These are phyloP conservation scores for Leucoagaricus sp. DNA, from an alignment of 1,284 basidiomycete genomes.

Conservation along the genomic window DNA sequence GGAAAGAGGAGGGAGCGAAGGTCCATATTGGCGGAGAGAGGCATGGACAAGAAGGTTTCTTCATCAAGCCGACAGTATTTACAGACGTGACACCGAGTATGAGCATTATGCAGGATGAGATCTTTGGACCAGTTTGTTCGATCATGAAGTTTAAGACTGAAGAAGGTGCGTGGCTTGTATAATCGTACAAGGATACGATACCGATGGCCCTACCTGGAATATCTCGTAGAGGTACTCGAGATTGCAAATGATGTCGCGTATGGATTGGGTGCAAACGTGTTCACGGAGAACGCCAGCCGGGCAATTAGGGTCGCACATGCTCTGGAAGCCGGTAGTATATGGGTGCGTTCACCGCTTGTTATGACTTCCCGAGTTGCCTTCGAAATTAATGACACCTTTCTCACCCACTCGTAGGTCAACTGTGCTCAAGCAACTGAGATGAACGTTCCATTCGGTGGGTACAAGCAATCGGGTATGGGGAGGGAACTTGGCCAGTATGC, in stretches of 20 bases:
- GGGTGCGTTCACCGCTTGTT: too few species aligned
- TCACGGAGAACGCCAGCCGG: constrained; percentile 77
- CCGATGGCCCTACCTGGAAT: too few species aligned
- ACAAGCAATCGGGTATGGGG: constrained; percentile 85
- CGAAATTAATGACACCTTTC: background rate
- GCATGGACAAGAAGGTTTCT: constrained; percentile 75
- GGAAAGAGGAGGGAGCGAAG: constrained; percentile 84
- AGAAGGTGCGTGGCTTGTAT: constrained; percentile 31
- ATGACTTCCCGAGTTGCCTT: too few species aligned
- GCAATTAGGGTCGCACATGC: constrained; percentile 77
- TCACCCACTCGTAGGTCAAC: constrained; percentile 56
- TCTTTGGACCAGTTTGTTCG: constrained; percentile 85
- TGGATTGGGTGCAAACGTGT: constrained; percentile 86
- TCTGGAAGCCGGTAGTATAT: constrained; percentile 84
- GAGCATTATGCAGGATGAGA: constrained; percentile 91
- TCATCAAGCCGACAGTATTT: constrained; percentile 85
- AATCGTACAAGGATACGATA: background rate
- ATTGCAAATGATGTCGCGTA: constrained; percentile 88
- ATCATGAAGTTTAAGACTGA: constrained; percentile 75
- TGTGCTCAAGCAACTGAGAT: constrained; percentile 71
- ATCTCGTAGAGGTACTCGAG: constrained; percentile 60
- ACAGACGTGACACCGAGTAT: constrained; percentile 76
- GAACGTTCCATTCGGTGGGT: constrained; percentile 84
- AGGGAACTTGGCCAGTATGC: constrained; percentile 88
- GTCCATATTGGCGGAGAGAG: constrained; percentile 79